phyloP scores from a whole-genome alignment of 2,329 filamentous ascomycete species.

The Fusarium sp. region DNA sequence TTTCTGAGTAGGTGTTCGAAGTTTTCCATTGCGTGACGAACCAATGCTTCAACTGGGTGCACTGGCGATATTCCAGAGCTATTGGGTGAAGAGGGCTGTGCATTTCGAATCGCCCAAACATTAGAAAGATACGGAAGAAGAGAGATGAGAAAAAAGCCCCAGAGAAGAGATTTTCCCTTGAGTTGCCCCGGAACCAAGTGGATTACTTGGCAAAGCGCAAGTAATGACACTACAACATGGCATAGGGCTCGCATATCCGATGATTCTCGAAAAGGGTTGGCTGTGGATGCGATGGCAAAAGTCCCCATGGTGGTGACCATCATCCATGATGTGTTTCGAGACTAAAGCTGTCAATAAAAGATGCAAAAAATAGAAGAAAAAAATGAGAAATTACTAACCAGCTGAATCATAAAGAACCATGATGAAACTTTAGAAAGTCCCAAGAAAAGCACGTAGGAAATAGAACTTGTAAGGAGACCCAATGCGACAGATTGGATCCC shows the following conservation, averaged over 20 bases:
- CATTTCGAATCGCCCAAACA: slow-evolving; percentile 36
- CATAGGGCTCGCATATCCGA: slow-evolving; percentile 45
- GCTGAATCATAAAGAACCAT: slow-evolving; percentile 52
- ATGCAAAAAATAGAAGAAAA: too few species aligned
- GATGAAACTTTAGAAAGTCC: slow-evolving; percentile 48
- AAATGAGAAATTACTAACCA: slow-evolving; percentile 40
- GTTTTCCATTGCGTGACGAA: slow-evolving; percentile 39
- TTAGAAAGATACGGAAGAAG: slow-evolving; percentile 50
- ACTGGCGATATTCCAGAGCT: slow-evolving; percentile 13
- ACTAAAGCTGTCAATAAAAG: slow-evolving; percentile 37
- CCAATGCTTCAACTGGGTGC: slow-evolving; percentile 54
- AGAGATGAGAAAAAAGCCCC: slow-evolving; percentile 48
- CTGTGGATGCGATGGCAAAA: slow-evolving; percentile 49
- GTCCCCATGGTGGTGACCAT: slow-evolving; percentile 46
- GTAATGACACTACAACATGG: slow-evolving; percentile 44
- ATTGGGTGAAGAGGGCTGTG: slow-evolving; percentile 14
- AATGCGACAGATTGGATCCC: slow-evolving; percentile 35
- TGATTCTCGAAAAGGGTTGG: slow-evolving; percentile 44
- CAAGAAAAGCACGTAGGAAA: slow-evolving; percentile 33
- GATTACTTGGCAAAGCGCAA: slow-evolving; percentile 50
- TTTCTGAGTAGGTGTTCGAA: slow-evolving; percentile 50
- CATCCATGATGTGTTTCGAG: slow-evolving; percentile 49
- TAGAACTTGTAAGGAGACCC: slow-evolving; percentile 38
- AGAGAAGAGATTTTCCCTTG: slow-evolving; percentile 45
- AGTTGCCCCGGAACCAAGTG: slow-evolving; percentile 48